These are phyloP conservation scores for Ceratopteris richardii DNA, from an alignment of 75 land plant genomes.

Conservation along the genomic window DNA sequence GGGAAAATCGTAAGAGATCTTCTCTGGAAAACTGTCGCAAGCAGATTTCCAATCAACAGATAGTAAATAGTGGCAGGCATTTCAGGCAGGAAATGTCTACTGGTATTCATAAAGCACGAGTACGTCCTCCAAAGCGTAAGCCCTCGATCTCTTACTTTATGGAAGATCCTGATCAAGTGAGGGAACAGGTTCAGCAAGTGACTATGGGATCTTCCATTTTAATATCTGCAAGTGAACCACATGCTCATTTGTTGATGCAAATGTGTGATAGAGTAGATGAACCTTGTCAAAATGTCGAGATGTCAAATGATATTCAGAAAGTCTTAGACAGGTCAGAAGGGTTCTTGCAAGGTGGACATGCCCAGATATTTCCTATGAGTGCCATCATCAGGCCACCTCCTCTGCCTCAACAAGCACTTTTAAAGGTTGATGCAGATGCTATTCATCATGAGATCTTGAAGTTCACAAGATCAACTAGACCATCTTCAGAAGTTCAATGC, in stretches of 20 bases:
- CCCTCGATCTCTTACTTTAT: neutral
- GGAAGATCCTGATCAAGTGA: neutral
- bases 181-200: neutral
- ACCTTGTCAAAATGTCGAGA: neutral
- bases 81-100: neutral
- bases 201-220: neutral
- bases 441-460: conserved; percentile 33
- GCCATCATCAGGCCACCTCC: conserved; percentile 11
- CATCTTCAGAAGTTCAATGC: conserved; percentile 17
- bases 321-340: conserved; percentile 4
- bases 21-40: neutral
- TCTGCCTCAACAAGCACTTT: too few relatives aligned
- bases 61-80: neutral
- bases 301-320: conserved; percentile 6
- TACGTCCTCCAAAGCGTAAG: neutral
- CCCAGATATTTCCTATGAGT: conserved; percentile 9
- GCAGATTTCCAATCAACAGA: neutral
- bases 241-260: neutral
- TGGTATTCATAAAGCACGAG: neutral
- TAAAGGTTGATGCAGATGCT: conserved; percentile 11
- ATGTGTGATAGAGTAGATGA: neutral
- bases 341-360: conserved; percentile 9
- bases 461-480: conserved; percentile 29
- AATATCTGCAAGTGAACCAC: neutral
- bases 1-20: too few relatives aligned